Conservation (phyloP, 2,329 filamentous ascomycete genomes). For the Neonectria ditissima region DNA sequence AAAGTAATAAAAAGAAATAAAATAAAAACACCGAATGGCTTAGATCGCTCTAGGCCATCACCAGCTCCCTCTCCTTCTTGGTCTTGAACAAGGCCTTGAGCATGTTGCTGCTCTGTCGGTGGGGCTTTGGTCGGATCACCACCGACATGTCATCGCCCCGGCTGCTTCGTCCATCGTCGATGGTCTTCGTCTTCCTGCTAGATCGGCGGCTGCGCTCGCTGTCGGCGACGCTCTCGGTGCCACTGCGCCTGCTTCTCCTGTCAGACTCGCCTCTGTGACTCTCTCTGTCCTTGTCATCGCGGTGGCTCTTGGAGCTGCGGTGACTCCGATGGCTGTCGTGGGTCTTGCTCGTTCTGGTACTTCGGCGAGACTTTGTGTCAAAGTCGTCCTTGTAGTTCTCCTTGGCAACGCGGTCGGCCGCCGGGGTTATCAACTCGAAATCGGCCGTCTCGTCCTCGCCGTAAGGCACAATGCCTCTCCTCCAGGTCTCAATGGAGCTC, state of each 20-base stretch:
- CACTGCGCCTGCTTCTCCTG: constrained; percentile 33
- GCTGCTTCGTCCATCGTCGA: constrained; percentile 51
- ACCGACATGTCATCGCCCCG: constrained; percentile 53
- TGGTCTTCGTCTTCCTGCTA: constrained; percentile 47
- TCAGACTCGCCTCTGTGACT: constrained; percentile 35
- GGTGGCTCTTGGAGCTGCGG: constrained; percentile 42
- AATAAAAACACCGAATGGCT: constrained; percentile 14
- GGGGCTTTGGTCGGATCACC: constrained; percentile 60
- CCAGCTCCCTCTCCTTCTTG: constrained; percentile 55
- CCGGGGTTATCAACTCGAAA: constrained; percentile 68
- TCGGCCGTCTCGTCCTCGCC: constrained; percentile 63
- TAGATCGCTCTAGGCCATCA: constrained; percentile 43
- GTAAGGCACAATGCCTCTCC: constrained; percentile 64
- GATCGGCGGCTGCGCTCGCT: constrained; percentile 50
- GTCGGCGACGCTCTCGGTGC: constrained; percentile 52
- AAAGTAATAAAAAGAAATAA: constrained; percentile 4
- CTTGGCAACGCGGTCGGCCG: constrained; percentile 62
- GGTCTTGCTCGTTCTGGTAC: constrained; percentile 49
- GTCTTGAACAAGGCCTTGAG: constrained; percentile 69
- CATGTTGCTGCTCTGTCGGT: constrained; percentile 63
- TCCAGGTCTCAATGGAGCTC: constrained; percentile 69
- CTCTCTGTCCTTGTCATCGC: constrained; percentile 37
- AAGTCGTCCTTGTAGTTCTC: constrained; percentile 53
- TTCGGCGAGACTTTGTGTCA: constrained; percentile 53
- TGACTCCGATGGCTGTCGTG: constrained; percentile 45